Percentiles rank a stretch among this genome's conserved stretches.
Evolutionary conservation across 257 asterid genomes (phyloP).

Genomic region (Jacaranda mimosifolia): DNA sequence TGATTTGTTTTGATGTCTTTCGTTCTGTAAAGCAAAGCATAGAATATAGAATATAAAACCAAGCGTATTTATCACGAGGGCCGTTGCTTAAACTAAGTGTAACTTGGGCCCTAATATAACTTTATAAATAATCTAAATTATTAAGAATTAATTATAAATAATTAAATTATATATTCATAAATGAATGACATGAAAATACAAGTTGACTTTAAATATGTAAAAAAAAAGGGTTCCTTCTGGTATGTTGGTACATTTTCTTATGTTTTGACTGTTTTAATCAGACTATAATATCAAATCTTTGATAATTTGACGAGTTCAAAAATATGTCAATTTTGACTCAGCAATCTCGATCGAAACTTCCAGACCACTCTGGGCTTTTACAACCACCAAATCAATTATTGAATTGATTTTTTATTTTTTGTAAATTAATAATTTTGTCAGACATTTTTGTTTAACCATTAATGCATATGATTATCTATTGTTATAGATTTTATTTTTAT

Average conservation of each 20-base stretch:
- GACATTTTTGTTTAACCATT: neutral
- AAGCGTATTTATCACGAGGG: conserved; percentile 33
- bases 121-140: too few species aligned
- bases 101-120: neutral
- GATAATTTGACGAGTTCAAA: neutral
- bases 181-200: neutral
- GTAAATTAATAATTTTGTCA: neutral
- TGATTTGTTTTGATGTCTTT: neutral
- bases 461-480: neutral
- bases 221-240: neutral
- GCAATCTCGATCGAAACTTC: neutral
- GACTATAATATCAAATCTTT: neutral
- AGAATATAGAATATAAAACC: neutral
- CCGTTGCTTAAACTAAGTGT: neutral
- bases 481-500: neutral
- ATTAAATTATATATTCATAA: neutral
- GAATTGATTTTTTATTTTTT: too few species aligned
- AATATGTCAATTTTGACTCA: neutral
- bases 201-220: neutral
- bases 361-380: neutral
- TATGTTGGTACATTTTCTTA: neutral
- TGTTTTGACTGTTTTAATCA: neutral
- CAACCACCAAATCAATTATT: neutral
- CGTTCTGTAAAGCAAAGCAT: neutral
- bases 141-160: neutral